A percentile compares a stretch with the other conserved stretches of the same genome.
Evolutionary conservation across 139 green algal genomes (phyloP).

Genomic region (Auxenochlorella pyrenoidosa): DNA sequence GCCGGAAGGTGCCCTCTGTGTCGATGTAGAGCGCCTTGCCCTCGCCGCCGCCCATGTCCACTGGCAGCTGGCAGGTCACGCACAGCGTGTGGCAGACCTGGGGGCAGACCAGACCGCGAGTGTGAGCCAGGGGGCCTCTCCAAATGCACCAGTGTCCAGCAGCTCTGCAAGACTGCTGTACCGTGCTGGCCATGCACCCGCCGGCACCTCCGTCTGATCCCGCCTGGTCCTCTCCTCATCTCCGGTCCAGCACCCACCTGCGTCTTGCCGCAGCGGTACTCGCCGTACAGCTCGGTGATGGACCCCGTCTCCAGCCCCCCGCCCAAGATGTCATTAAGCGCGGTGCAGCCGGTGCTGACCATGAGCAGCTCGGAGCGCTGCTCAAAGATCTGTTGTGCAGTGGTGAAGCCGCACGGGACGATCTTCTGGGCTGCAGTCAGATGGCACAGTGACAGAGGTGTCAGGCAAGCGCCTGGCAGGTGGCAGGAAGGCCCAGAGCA

Average conservation of each 20-base stretch:
- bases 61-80: slow-evolving; percentile 95
- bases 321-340: slow-evolving; percentile 92
- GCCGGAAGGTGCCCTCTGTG: slow-evolving; percentile 97
- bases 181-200: no score
- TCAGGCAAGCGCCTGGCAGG: no score
- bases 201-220: no score
- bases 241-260: slow-evolving; percentile 57
- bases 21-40: slow-evolving; percentile 99
- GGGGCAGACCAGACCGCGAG: not conserved
- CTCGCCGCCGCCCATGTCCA: slow-evolving; percentile 94
- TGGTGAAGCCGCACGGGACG: slow-evolving; percentile 96
- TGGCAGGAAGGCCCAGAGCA: not conserved
- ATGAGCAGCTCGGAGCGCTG: slow-evolving; percentile 86
- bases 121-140: not conserved
- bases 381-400: slow-evolving; percentile 82
- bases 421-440: slow-evolving; percentile 90
- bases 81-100: slow-evolving; percentile 96
- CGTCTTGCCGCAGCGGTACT: slow-evolving; percentile 97
- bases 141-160: not conserved
- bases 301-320: slow-evolving; percentile 97
- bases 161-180: no score
- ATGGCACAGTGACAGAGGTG: not conserved
- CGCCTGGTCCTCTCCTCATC: no score
- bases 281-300: slow-evolving; percentile 99
- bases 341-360: slow-evolving; percentile 91